A percentile compares a stretch with the other conserved stretches of the same genome.
Conservation (phyloP, 306 rosid genomes). For the Hippophae gyantsensis region DNA sequence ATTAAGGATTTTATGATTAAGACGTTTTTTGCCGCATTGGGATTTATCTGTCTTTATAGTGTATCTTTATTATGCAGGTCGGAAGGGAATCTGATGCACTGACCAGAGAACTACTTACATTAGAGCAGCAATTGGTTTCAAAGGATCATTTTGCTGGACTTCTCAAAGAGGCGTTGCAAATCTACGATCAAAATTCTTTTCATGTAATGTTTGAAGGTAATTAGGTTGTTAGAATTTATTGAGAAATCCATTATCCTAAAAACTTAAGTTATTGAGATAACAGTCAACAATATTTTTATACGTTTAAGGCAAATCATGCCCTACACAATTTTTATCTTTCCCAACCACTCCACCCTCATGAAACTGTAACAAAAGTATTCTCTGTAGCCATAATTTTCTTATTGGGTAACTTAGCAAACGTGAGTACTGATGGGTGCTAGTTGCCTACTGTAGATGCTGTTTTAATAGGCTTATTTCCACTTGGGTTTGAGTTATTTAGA, state of each 20-base stretch:
- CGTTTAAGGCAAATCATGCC: not conserved
- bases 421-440: no score
- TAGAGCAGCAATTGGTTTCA: slow-evolving; percentile 42
- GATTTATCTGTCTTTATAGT: not conserved
- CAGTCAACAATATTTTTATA: not conserved
- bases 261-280: not conserved
- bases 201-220: slow-evolving; percentile 64
- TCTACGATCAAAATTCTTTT: slow-evolving; percentile 24
- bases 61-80: slow-evolving; percentile 34
- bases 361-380: no score
- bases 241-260: no score
- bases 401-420: no score
- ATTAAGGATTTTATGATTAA: no score
- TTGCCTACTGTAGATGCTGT: no score
- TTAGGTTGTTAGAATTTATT: not conserved
- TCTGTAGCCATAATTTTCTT: no score
- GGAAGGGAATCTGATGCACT: slow-evolving; percentile 53
- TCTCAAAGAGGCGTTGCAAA: slow-evolving; percentile 42
- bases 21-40: no score
- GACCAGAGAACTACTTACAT: slow-evolving; percentile 49
- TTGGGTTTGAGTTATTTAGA: no score
- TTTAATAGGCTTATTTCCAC: no score
- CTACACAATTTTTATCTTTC: no score
- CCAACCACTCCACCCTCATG: no score
- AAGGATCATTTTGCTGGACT: slow-evolving; percentile 25